phyloP scores from a whole-genome alignment of 2,329 filamentous ascomycete genomes.

The Ophiostoma fasciatum region DNA sequence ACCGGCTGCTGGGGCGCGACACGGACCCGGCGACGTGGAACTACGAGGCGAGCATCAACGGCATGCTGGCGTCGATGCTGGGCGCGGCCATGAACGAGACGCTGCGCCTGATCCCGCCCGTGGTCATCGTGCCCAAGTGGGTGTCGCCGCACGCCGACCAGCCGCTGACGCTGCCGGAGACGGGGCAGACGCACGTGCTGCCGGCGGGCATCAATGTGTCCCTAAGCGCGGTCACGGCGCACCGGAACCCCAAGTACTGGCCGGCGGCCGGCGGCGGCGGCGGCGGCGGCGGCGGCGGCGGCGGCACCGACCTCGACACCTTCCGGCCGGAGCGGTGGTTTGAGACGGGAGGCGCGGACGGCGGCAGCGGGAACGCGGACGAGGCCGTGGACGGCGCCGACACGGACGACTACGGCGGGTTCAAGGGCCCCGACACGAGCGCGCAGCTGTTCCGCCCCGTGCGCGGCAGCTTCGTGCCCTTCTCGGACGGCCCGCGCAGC shows the following conservation, averaged over 20 bases:
- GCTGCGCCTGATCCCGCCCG: conserved; percentile 56
- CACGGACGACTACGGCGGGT: conserved; percentile 42
- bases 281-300: no score
- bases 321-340: conserved; percentile 66
- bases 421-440: conserved; percentile 45
- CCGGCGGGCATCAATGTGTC: conserved; percentile 42
- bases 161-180: conserved; percentile 39
- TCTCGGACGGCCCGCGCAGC: conserved; percentile 41
- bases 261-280: conserved; percentile 35
- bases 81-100: conserved; percentile 69
- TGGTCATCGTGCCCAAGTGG: conserved; percentile 57
- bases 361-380: conserved; percentile 8
- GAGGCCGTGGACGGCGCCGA: conserved; percentile 22
- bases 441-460: conserved; percentile 44
- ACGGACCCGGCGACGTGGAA: conserved; percentile 48
- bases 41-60: conserved; percentile 52
- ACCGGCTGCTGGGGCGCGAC: conserved; percentile 42
- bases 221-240: conserved; percentile 39
- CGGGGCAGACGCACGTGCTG: conserved; percentile 42
- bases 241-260: conserved; percentile 62
- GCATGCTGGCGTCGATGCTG: conserved; percentile 52
- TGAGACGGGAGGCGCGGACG: conserved; percentile 17
- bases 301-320: conserved; percentile 44
- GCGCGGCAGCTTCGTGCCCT: conserved; percentile 42
- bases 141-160: conserved; percentile 35